phyloP scores from a whole-genome alignment of 345 rosid genomes.

The Sonneratia caseolaris region DNA sequence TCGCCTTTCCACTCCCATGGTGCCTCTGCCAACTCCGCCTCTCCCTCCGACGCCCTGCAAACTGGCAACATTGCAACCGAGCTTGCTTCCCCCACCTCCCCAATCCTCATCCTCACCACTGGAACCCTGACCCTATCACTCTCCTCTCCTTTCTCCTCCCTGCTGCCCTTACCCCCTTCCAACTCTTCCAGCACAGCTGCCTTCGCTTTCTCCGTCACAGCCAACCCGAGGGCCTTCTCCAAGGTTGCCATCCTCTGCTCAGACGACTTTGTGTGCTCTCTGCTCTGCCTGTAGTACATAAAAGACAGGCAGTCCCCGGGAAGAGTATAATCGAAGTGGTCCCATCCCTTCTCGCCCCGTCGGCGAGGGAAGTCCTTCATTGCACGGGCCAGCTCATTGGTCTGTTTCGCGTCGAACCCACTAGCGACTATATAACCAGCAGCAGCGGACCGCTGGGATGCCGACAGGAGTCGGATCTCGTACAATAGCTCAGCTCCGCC shows the following conservation, averaged over 20 bases:
- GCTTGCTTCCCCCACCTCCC: conserved; percentile 75
- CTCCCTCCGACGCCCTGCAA: conserved; percentile 50
- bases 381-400: conserved; percentile 66
- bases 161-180: conserved; percentile 22
- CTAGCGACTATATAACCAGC: conserved; percentile 38
- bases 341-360: conserved; percentile 48
- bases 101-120: conserved; percentile 56
- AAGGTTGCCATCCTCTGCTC: conserved; percentile 35
- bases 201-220: conserved; percentile 59
- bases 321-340: conserved; percentile 40
- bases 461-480: conserved; percentile 61
- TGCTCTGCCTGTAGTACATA: conserved; percentile 25
- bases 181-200: conserved; percentile 32
- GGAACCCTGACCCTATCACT: conserved; percentile 33
- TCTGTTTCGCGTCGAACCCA: conserved; percentile 38
- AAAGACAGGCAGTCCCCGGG: conserved; percentile 82
- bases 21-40: conserved; percentile 46
- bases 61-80: conserved; percentile 66
- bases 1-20: conserved; percentile 39
- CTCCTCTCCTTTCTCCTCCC: conserved; percentile 22
- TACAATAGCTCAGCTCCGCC: conserved; percentile 73
- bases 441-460: conserved; percentile 47
- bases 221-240: conserved; percentile 31
- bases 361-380: conserved; percentile 81
- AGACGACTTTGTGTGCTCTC: conserved; percentile 46